These are phyloP conservation scores for Cladosporium sp. DNA, from an alignment of 2,329 filamentous ascomycete species.

Conservation along the genomic window DNA sequence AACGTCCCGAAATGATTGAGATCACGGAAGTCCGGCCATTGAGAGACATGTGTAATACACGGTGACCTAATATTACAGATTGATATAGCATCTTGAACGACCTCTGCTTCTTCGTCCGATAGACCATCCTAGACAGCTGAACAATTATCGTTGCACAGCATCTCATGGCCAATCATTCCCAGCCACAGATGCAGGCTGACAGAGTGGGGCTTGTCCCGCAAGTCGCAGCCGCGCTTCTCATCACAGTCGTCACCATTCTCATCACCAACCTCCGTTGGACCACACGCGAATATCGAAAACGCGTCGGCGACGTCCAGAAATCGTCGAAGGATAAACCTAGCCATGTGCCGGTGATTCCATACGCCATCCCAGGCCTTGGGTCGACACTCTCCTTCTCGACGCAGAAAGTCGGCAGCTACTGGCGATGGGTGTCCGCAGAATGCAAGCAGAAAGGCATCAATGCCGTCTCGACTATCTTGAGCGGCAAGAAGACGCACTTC, in stretches of 20 bases:
- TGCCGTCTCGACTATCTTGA: slow-evolving; percentile 28
- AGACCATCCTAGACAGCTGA: background rate
- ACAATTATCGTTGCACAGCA: background rate
- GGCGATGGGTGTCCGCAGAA: slow-evolving; percentile 21
- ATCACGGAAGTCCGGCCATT: slow-evolving; percentile 10
- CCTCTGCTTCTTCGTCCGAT: background rate
- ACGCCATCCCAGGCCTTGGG: slow-evolving; percentile 29
- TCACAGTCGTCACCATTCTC: slow-evolving; percentile 10
- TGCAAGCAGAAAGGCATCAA: slow-evolving; percentile 17
- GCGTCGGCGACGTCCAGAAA: background rate
- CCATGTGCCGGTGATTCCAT: slow-evolving; percentile 26
- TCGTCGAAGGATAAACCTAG: background rate
- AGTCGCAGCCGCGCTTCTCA: background rate
- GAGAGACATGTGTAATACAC: background rate
- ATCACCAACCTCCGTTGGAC: slow-evolving; percentile 16
- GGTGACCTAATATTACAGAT: background rate
- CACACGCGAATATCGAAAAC: slow-evolving; percentile 8
- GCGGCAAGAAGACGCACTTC: slow-evolving; percentile 26
- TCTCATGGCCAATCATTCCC: slow-evolving; percentile 8
- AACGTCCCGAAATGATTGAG: slow-evolving; percentile 18
- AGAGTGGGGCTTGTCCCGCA: slow-evolving; percentile 6
- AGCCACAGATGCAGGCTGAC: slow-evolving; percentile 7
- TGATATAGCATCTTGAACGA: background rate
- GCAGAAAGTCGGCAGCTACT: slow-evolving; percentile 29
- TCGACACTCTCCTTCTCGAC: slow-evolving; percentile 27